Conservation (phyloP, 768 basidiomycete genomes). For the Lentinula lateritia region DNA sequence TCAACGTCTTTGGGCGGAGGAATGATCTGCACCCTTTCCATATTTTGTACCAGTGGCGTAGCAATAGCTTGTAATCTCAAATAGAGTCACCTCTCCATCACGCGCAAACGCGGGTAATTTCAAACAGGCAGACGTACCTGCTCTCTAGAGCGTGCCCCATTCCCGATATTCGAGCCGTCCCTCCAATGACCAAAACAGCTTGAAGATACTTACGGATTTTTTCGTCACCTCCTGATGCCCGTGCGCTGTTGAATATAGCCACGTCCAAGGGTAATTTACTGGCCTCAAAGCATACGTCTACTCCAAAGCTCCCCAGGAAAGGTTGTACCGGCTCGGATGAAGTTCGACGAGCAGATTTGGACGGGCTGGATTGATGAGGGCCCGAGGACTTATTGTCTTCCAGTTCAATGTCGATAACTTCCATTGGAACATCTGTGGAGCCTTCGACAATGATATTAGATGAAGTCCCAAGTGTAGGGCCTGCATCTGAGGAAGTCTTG, state of each 20-base stretch:
- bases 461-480: not conserved
- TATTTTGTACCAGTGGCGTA: constrained; percentile 73
- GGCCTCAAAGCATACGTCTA: constrained; percentile 81
- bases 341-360: constrained; percentile 13
- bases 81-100: not conserved
- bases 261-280: constrained; percentile 89
- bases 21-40: constrained; percentile 88
- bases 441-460: constrained; percentile 3
- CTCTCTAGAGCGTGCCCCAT: constrained; percentile 85
- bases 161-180: constrained; percentile 73
- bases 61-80: constrained; percentile 75
- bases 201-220: constrained; percentile 86
- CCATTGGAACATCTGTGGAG: constrained; percentile 29
- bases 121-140: constrained; percentile 45
- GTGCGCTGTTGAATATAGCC: constrained; percentile 86
- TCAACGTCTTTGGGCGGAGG: constrained; percentile 95
- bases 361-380: constrained; percentile 15
- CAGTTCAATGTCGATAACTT: constrained; percentile 45
- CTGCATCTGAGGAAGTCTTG: not conserved
- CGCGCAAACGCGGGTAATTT: no score
- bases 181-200: constrained; percentile 84
- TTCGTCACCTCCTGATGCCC: constrained; percentile 85
- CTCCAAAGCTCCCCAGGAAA: constrained; percentile 42
- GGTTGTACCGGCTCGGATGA: constrained; percentile 19
- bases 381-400: constrained; percentile 30